phyloP scores from a whole-genome alignment of 768 basidiomycete genomes.

The Pleurotus sapidus region DNA sequence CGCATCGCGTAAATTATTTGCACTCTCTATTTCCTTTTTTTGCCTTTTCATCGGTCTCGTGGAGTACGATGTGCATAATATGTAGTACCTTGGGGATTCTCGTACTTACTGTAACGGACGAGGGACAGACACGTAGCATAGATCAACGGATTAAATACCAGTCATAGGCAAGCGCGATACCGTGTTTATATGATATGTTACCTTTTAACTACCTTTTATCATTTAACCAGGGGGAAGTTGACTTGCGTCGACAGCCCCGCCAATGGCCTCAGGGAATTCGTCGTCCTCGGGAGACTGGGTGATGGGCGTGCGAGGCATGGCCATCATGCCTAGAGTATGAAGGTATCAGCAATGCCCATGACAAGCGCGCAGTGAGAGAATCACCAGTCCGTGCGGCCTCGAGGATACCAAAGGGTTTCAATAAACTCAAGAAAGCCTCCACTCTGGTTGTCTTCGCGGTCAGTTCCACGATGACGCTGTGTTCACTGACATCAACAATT shows the following conservation, averaged over 20 bases:
- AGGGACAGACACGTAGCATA: too few species aligned
- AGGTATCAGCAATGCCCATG: not conserved
- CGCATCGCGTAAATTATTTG: too few species aligned
- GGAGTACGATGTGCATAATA: too few species aligned
- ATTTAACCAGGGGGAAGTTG: constrained; percentile 89
- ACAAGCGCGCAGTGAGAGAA: not conserved
- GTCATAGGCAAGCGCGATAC: too few species aligned
- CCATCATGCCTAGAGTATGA: constrained; percentile 78
- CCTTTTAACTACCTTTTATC: too few species aligned
- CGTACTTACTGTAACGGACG: too few species aligned
- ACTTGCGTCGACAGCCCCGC: constrained; percentile 76
- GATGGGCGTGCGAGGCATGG: constrained; percentile 96
- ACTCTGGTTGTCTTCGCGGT: constrained; percentile 90
- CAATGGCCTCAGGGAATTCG: constrained; percentile 32
- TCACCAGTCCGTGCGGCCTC: constrained; percentile 93
- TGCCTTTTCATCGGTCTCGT: too few species aligned
- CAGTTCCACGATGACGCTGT: constrained; percentile 93
- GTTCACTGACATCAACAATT: constrained; percentile 92
- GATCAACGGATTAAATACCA: too few species aligned
- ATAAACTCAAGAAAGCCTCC: constrained; percentile 86
- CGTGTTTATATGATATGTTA: too few species aligned
- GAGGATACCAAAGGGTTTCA: constrained; percentile 94
- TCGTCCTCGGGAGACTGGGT: constrained; percentile 52
- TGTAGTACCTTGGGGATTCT: too few species aligned
- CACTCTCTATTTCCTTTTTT: too few species aligned